Base-by-base conservation (phyloP, 352 stramenopile species). In the Globisporangium orthogonon region DNA sequence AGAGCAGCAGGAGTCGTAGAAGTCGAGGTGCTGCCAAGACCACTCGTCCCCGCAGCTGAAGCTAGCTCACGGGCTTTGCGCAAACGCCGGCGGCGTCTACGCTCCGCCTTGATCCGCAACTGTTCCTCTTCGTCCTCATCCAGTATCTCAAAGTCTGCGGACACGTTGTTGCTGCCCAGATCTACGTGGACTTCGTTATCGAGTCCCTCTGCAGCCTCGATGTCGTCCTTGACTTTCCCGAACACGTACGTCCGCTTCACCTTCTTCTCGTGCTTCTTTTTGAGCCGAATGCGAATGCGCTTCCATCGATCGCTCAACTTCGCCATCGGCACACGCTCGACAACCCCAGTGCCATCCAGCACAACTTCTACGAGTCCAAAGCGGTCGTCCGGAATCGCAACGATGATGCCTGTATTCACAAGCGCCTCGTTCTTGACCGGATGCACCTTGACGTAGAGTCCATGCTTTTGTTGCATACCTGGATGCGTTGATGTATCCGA, bases 241-340 rank as follows among this genome's bases (percentile, higher is more conserved):
- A 86, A 84, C 28, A 89, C 76, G 33, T 86, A 69, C 1, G 72
- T 56, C 3, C 67, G 65, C 40, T 65, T 73, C 35, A 63, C 69
- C 43, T 74, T 76, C 50, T 69, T 63, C 18, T 65, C 56, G 6
- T 62, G 66, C 14, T 58, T 60, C 23, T 78, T 58, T 0, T 67
- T 37, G 3, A 72, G 73, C 23, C 66, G 64, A 31, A 89, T 70
- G 44, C 80, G 75, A n/a, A 87, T 66, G 17, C 65, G 69, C 30
- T 79, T 77, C 77, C 74, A 91, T 7, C 83, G 70, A 33, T 87
- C 69, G 9, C 46, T 78, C 9, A 93, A 63, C 55, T 89, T 90
- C 5, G 65, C 50, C 7, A 91, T 52, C 0, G 80, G 63, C 15
- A 93, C 77, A 5, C 65, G 44, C 45, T 88, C 78, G 4, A 60